These are phyloP conservation scores for Phallus indusiatus DNA, from an alignment of 768 basidiomycete species.

Conservation along the genomic window DNA sequence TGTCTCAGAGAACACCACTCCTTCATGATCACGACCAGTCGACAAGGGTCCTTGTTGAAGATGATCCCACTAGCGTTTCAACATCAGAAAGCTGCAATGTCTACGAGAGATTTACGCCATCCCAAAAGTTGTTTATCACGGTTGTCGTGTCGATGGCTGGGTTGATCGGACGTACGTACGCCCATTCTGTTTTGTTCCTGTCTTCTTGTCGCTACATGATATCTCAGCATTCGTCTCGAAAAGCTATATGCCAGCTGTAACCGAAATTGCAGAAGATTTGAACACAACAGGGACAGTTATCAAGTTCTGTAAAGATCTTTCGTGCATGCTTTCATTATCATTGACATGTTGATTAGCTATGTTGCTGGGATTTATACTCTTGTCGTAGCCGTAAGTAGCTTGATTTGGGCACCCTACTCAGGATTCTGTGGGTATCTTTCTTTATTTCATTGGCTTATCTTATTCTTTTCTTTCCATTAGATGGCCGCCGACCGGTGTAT, in stretches of 20 bases:
- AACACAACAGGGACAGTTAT: constrained; percentile 46
- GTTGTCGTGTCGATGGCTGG: not conserved
- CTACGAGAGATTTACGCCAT: not conserved
- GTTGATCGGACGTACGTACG: not conserved
- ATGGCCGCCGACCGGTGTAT: constrained; percentile 57
- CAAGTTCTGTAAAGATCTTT: constrained; percentile 30
- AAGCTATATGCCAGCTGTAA: constrained; percentile 65
- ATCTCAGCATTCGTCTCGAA: constrained; percentile 58
- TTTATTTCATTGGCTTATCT: not conserved
- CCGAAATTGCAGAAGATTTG: constrained; percentile 60
- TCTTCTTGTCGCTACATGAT: not conserved
- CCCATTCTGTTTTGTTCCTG: not conserved
- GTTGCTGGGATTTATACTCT: constrained; percentile 12
- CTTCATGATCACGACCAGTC: not conserved
- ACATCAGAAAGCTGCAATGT: not conserved
- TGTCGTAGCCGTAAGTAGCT: constrained; percentile 32
- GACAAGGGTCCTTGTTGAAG: not conserved
- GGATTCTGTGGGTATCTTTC: constrained; percentile 35
- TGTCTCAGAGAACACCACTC: not conserved
- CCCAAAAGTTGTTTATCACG: not conserved
- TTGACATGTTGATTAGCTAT: not conserved
- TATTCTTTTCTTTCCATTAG: constrained; percentile 24
- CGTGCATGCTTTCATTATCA: not conserved
- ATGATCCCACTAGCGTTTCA: not conserved
- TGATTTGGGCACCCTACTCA: constrained; percentile 43